Evolutionary conservation across 2,329 filamentous ascomycete species (phyloP).

Genomic region (Karstenula rhodostoma): DNA sequence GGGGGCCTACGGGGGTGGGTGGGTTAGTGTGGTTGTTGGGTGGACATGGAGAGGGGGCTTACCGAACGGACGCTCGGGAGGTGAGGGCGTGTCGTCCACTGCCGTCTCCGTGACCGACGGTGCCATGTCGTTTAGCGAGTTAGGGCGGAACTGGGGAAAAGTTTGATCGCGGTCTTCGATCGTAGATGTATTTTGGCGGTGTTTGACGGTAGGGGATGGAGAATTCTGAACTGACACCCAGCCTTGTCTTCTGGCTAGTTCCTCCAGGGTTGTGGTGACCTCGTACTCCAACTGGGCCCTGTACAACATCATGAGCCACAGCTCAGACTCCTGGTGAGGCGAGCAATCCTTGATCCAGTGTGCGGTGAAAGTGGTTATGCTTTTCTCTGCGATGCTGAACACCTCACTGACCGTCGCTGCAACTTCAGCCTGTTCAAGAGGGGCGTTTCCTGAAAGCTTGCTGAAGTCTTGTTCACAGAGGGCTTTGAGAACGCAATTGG

Average conservation of each 20-base stretch:
- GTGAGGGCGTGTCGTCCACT: neutral
- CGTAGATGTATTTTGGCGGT: neutral
- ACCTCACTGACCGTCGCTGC: slow-evolving; percentile 14
- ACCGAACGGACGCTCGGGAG: neutral
- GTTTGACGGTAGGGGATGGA: neutral
- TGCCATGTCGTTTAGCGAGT: slow-evolving; percentile 46
- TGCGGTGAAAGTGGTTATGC: slow-evolving; percentile 23
- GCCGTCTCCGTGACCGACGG: neutral
- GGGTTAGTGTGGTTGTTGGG: neutral
- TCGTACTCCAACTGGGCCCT: slow-evolving; percentile 33
- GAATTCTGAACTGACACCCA: slow-evolving; percentile 24
- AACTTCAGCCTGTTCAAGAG: slow-evolving; percentile 8
- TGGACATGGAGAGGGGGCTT: neutral
- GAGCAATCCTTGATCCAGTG: slow-evolving; percentile 18
- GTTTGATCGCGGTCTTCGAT: slow-evolving; percentile 62
- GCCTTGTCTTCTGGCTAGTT: slow-evolving; percentile 21
- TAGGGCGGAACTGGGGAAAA: slow-evolving; percentile 74
- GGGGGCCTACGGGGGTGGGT: neutral
- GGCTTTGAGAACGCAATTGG: slow-evolving; percentile 32
- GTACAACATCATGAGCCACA: slow-evolving; percentile 38
- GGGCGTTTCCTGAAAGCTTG: neutral
- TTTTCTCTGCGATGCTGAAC: slow-evolving; percentile 29
- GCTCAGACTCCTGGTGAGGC: slow-evolving; percentile 19
- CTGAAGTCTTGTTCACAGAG: slow-evolving; percentile 21
- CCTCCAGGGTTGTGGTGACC: slow-evolving; percentile 24